A percentile compares a stretch with the other conserved stretches of the same genome.
Conservation (phyloP, 2,329 filamentous ascomycete species). For the Pseudohalonectria lignicola region DNA sequence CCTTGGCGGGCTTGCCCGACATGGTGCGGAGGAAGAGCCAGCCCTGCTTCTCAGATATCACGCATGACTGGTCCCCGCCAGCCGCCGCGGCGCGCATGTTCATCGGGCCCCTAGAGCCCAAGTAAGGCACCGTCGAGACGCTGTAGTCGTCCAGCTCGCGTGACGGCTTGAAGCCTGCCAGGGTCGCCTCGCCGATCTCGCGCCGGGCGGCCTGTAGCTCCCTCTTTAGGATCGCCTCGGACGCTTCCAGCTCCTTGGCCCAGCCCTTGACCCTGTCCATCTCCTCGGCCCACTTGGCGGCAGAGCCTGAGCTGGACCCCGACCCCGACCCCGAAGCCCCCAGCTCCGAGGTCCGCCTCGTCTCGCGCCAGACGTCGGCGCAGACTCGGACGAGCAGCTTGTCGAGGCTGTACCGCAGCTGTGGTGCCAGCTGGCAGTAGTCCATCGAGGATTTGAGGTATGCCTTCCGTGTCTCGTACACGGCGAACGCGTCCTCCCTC, state of each 20-base stretch:
- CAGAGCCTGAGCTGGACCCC: no score
- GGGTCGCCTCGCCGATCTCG: constrained; percentile 70
- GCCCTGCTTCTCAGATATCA: constrained; percentile 72
- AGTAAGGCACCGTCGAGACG: constrained; percentile 77
- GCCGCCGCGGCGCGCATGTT: constrained; percentile 49
- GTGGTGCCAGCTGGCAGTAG: constrained; percentile 79
- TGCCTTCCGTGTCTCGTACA: constrained; percentile 82
- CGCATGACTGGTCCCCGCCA: constrained; percentile 36
- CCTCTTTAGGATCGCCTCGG: constrained; percentile 71
- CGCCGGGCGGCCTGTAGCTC: constrained; percentile 71
- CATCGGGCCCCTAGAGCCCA: constrained; percentile 60
- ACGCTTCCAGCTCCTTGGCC: constrained; percentile 86
- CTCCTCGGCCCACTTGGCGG: constrained; percentile 61
- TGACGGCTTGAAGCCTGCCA: constrained; percentile 64
- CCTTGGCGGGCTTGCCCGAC: constrained; percentile 78
- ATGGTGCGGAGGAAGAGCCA: constrained; percentile 81
- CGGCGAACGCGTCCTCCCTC: constrained; percentile 88
- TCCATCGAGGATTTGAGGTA: constrained; percentile 92
- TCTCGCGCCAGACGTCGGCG: constrained; percentile 78
- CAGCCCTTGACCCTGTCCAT: constrained; percentile 89
- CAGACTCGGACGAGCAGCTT: constrained; percentile 77
- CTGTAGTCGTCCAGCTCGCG: constrained; percentile 91
- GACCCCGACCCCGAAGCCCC: constrained; percentile 28
- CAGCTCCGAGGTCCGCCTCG: constrained; percentile 60
- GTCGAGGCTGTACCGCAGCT: constrained; percentile 74